These are phyloP conservation scores for Aspergillus ibericus DNA, from an alignment of 2,329 filamentous ascomycete species.

Conservation along the genomic window DNA sequence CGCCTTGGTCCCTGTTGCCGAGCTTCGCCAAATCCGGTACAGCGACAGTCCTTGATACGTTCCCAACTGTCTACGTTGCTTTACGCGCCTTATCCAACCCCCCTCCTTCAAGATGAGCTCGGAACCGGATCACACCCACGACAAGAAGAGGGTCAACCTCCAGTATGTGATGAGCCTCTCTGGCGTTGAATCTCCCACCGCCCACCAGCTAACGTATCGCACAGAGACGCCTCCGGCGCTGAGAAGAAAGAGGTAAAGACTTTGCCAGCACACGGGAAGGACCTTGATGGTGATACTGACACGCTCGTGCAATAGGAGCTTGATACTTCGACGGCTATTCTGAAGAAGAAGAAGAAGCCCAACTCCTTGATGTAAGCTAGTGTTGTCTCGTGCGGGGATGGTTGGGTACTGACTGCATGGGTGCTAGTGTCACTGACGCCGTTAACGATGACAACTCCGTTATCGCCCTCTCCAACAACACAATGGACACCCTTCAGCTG, in stretches of 20 bases:
- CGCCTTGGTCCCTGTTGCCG: slow-evolving; percentile 17
- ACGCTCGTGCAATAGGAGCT: slow-evolving; percentile 62
- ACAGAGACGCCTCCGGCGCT: slow-evolving; percentile 83
- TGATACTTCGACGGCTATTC: slow-evolving; percentile 90
- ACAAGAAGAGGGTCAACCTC: slow-evolving; percentile 82
- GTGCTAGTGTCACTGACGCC: slow-evolving; percentile 86
- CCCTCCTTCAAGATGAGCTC: slow-evolving; percentile 63
- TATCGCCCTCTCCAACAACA: slow-evolving; percentile 96
- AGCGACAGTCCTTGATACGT: slow-evolving; percentile 20
- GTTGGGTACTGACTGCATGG: slow-evolving; percentile 23
- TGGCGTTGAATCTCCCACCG: slow-evolving; percentile 12
- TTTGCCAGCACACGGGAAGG: slow-evolving; percentile 24
- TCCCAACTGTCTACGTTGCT: slow-evolving; percentile 23
- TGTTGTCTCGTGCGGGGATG: slow-evolving; percentile 5
- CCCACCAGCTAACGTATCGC: slow-evolving; percentile 41
- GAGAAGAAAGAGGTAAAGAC: slow-evolving; percentile 73
- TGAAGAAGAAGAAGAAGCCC: slow-evolving; percentile 99
- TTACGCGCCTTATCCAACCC: slow-evolving; percentile 27
- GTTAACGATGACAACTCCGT: slow-evolving; percentile 99
- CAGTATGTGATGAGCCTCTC: slow-evolving; percentile 58
- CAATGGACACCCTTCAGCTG: slow-evolving; percentile 96
- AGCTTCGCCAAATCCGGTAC: slow-evolving; percentile 17
- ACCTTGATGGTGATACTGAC: slow-evolving; percentile 31
- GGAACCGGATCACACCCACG: slow-evolving; percentile 61
- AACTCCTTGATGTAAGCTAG: slow-evolving; percentile 87